Percentiles rank a stretch among this genome's conserved stretches.
Evolutionary conservation across 495 filamentous ascomycete genomes (phyloP).

Genomic region (Rusavskia elegans): DNA sequence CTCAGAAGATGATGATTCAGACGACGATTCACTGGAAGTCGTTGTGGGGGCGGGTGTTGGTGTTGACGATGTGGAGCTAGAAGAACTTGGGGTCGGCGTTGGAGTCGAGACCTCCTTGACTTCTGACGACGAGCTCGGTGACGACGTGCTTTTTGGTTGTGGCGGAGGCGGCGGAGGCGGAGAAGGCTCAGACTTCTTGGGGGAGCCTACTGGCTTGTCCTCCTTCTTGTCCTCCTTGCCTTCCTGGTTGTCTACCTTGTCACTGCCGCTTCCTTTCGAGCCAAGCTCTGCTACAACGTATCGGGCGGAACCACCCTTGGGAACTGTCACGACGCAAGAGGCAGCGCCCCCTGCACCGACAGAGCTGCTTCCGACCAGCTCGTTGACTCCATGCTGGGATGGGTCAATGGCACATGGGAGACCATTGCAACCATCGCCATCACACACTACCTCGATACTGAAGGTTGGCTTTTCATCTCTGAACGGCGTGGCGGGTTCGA

Average conservation of each 20-base stretch:
- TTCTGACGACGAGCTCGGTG: constrained; percentile 1
- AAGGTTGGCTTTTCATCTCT: constrained; percentile 42
- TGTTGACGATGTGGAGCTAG: constrained; percentile 12
- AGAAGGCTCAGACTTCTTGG: constrained; percentile 5
- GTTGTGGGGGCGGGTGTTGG: constrained; percentile 10
- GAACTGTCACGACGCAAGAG: constrained; percentile 69
- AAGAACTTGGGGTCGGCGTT: constrained; percentile 7
- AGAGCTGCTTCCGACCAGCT: constrained; percentile 34
- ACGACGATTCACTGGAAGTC: constrained; percentile 10
- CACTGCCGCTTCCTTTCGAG: constrained; percentile 13
- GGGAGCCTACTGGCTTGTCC: neutral
- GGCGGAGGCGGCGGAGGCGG: constrained; percentile 12
- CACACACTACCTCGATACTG: constrained; percentile 57
- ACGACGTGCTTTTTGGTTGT: constrained; percentile 10
- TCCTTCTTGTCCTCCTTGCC: too few relatives aligned
- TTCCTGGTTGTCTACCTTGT: too few relatives aligned
- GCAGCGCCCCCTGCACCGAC: constrained; percentile 52
- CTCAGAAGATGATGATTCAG: neutral
- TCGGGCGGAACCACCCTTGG: constrained; percentile 48
- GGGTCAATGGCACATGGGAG: constrained; percentile 64
- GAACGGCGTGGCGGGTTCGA: constrained; percentile 40
- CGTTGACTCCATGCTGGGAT: constrained; percentile 39
- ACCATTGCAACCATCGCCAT: constrained; percentile 50
- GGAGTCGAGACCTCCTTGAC: constrained; percentile 5
- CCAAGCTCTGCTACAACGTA: constrained; percentile 44